Evolutionary conservation across 371 early-diverging fungal genomes (phyloP).

Genomic region (Mortierella sp.): DNA sequence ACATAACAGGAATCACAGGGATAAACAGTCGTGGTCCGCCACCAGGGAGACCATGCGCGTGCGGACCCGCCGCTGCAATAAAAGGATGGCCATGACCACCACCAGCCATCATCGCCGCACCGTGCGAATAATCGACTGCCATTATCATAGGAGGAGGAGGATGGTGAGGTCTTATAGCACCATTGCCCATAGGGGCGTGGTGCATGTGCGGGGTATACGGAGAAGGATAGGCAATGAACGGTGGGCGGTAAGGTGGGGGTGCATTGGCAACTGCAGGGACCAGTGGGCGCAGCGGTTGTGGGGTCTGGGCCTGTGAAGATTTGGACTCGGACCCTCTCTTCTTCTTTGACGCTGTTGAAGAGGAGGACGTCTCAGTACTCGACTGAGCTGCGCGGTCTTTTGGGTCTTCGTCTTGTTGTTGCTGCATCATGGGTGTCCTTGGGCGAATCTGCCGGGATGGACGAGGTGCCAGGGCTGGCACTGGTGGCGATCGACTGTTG

Average conservation of each 20-base stretch:
- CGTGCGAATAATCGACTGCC: constrained; percentile 51
- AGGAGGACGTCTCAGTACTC: constrained; percentile 28
- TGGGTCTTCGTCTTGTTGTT: constrained; percentile 30
- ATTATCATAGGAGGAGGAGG: constrained; percentile 39
- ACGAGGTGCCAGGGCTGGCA: constrained; percentile 18
- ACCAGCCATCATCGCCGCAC: constrained; percentile 16
- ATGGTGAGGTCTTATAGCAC: constrained; percentile 15
- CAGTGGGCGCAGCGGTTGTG: constrained; percentile 30
- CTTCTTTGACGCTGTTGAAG: constrained; percentile 26
- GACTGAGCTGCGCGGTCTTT: constrained; percentile 39
- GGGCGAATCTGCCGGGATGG: constrained; percentile 51
- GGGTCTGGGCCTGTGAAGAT: constrained; percentile 2
- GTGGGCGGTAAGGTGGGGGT: constrained; percentile 49
- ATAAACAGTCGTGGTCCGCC: constrained; percentile 38
- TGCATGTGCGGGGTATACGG: constrained; percentile 26
- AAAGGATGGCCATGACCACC: constrained; percentile 38
- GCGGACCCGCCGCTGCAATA: constrained; percentile 30
- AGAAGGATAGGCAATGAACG: constrained; percentile 45
- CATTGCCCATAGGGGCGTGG: constrained; percentile 15
- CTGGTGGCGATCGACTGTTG: constrained; percentile 15
- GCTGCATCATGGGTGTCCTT: constrained; percentile 39
- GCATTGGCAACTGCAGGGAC: constrained; percentile 34
- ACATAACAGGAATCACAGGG: constrained; percentile 55
- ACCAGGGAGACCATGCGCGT: constrained; percentile 17
- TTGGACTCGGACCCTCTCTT: constrained; percentile 29